These are phyloP conservation scores for Ophiocordyceps camponoti-floridani DNA, from an alignment of 2,329 filamentous ascomycete species.

Conservation along the genomic window DNA sequence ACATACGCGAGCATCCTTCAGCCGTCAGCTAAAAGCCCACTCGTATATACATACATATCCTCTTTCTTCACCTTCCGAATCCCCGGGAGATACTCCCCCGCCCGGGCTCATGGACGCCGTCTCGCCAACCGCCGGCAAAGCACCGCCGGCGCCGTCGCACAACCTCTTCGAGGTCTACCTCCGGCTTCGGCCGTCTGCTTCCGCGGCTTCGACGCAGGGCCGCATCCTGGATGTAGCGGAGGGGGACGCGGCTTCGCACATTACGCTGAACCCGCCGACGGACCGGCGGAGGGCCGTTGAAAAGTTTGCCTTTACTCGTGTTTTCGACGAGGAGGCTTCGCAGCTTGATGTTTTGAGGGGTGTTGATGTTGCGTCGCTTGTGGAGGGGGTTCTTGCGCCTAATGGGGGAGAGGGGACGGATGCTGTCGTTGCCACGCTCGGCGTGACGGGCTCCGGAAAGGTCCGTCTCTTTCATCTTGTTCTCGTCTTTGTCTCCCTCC, in stretches of 20 bases:
- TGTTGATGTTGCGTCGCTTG: conserved; percentile 54
- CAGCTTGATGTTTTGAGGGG: conserved; percentile 79
- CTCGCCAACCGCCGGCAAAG: background rate
- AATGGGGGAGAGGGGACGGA: conserved; percentile 65
- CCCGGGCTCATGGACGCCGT: background rate
- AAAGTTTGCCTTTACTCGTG: conserved; percentile 82
- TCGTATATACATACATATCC: background rate
- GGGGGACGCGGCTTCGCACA: conserved; percentile 37
- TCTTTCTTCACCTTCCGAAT: background rate
- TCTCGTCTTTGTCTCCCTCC: background rate
- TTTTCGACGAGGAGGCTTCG: conserved; percentile 73
- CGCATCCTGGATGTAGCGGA: conserved; percentile 67
- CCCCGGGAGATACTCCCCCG: background rate
- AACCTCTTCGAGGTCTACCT: conserved; percentile 84
- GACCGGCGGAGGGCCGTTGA: conserved; percentile 81
- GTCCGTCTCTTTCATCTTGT: conserved; percentile 24
- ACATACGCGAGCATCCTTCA: background rate
- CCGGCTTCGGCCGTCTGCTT: conserved; percentile 55
- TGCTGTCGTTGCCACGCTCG: conserved; percentile 76
- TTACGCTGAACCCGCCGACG: conserved; percentile 62
- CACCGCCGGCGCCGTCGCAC: conserved; percentile 10
- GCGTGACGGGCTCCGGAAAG: conserved; percentile 93
- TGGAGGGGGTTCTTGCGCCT: conserved; percentile 64
- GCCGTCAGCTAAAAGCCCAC: too few relatives aligned
- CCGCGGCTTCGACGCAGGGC: conserved; percentile 31